Evolutionary conservation across 352 stramenopile genomes (phyloP).

Genomic region (Globisporangium okanoganense): DNA sequence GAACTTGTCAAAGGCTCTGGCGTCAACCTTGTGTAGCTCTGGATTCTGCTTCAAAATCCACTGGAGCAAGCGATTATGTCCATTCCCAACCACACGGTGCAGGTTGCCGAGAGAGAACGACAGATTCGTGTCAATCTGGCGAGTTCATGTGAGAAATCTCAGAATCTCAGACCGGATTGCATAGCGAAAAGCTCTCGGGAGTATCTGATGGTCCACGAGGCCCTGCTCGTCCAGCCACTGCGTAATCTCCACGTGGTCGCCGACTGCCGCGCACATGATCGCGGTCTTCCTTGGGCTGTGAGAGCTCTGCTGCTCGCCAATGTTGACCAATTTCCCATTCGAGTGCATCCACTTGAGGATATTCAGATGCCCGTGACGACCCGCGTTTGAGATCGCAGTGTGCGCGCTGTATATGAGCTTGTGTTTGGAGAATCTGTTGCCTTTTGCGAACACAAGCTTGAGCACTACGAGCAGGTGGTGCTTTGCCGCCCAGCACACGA

Average conservation of each 20-base stretch:
- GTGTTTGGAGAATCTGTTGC: too few species aligned
- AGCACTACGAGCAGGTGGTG: background rate
- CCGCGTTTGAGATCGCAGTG: background rate
- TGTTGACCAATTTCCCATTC: background rate
- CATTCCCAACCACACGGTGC: too few species aligned
- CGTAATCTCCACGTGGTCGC: background rate
- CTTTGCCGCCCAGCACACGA: background rate
- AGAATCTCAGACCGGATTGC: background rate
- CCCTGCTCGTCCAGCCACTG: background rate
- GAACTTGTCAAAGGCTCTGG: too few species aligned
- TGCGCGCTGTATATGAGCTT: background rate
- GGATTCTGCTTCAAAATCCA: too few species aligned
- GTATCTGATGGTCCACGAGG: background rate
- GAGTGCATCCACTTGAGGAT: conserved; percentile 3
- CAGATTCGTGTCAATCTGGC: too few species aligned
- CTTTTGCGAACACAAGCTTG: background rate
- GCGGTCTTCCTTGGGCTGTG: background rate
- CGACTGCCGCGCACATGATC: background rate
- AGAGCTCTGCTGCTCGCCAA: background rate
- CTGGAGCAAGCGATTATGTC: too few species aligned
- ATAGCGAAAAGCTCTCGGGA: background rate
- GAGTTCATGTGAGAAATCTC: background rate
- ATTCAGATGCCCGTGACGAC: background rate
- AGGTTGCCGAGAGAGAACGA: too few species aligned
- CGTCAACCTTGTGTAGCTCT: too few species aligned